These are phyloP conservation scores for Lactarius pseudohatsudake DNA, from an alignment of 768 basidiomycete genomes.

Conservation along the genomic window DNA sequence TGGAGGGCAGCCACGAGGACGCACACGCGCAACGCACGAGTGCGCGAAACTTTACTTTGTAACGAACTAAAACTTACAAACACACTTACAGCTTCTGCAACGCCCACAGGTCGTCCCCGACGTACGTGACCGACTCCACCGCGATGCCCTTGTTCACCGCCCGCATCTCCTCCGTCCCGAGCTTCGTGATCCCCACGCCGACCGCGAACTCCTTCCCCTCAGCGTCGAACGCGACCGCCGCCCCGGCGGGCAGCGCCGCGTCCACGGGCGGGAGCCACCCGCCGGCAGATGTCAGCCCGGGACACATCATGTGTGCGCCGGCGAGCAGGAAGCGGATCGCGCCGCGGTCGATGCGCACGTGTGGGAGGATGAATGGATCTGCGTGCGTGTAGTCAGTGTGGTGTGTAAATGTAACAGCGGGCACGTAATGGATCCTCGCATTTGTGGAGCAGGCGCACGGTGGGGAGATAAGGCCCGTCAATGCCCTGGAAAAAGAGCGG, in stretches of 20 bases:
- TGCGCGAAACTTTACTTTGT: neutral
- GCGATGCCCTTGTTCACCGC: constrained; percentile 87
- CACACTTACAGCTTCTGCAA: constrained; percentile 52
- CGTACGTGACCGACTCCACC: constrained; percentile 81
- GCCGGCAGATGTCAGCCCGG: constrained; percentile 90
- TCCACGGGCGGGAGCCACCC: constrained; percentile 81
- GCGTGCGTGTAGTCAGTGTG: constrained; percentile 37
- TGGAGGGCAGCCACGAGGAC: neutral
- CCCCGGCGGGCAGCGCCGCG: constrained; percentile 62
- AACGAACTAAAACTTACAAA: neutral
- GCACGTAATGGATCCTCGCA: constrained; percentile 49
- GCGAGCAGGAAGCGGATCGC: constrained; percentile 96
- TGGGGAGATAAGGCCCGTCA: constrained; percentile 90
- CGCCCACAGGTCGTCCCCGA: constrained; percentile 89
- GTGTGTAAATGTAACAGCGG: no score
- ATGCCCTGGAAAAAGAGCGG: constrained; percentile 96
- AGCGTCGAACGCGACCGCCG: constrained; percentile 87
- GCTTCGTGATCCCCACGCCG: constrained; percentile 79
- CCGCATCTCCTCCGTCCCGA: constrained; percentile 87
- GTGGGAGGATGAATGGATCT: constrained; percentile 92
- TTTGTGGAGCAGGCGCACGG: constrained; percentile 85
- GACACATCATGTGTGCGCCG: constrained; percentile 96
- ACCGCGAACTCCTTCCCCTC: constrained; percentile 94
- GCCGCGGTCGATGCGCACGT: constrained; percentile 89
- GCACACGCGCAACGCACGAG: neutral